Base-by-base conservation (phyloP, 192 early-diverging fungal genomes). In the Entomortierella parvispora region DNA sequence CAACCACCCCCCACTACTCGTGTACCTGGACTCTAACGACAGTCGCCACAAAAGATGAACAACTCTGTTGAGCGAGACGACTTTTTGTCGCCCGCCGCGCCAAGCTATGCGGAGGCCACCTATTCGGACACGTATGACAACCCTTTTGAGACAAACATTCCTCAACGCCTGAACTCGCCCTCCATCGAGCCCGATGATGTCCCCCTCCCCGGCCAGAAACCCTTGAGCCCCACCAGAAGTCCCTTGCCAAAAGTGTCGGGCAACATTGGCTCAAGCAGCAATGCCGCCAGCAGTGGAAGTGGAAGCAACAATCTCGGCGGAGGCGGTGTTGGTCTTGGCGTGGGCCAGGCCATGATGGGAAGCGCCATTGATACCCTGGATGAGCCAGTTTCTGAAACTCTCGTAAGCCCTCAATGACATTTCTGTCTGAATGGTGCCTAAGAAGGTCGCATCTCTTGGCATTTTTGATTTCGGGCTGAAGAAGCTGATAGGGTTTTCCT, bases 381-480 rank as follows among this genome's bases (percentile, higher is more conserved):
- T 83, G 97, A 99, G 74, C 96, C 97, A 31, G 94, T 99, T 11
- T 89, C 90, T 59, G 91, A 89, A 20, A 99, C 97, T 46, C 91
- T 97, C 58, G 93, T 94, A 84, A 70, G 85, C 82, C 22, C 3
- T 42, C 25, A 47, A 37, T 51, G 14, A 67, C 57, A 58, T 31
- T 29, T 26, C 9, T 28, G 37, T 11, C 28, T 47, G n/a, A 33
- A 26, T 44, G 37, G 31, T 32, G 32, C 4, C 20, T 42, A 52
- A 23, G 48, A 10, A 18, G 4, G 29, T 42, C n/a, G 48, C 42
- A 69, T 22, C 22, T 46, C 23, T 58, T 53, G 29, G 47, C 32
- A 42, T 31, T 65, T 58, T 46, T n/a, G 29, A 48, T 31, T 9
- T 42, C 58, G n/a, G 71, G 4, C 18, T n/a, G 15, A 43, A 9